phyloP scores from a whole-genome alignment of 1,139 yeast species.

The Pichia terricola region DNA sequence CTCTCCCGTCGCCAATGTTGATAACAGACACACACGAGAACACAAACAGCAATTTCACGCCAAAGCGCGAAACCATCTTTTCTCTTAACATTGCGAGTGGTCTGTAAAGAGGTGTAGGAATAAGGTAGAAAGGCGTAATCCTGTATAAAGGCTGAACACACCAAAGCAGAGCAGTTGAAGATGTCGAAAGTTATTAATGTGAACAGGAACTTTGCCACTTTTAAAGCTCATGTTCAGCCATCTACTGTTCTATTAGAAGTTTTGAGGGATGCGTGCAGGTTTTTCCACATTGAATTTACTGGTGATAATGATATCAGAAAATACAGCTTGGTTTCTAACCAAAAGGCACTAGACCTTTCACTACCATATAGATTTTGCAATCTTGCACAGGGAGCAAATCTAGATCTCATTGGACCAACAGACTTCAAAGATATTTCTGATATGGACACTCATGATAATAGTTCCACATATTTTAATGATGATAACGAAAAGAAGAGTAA shows the following conservation, averaged over 20 bases:
- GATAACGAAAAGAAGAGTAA: neutral
- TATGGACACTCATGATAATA: too few species aligned
- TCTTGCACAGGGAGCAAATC: constrained; percentile 23
- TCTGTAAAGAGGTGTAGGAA: too few species aligned
- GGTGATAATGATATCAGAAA: neutral
- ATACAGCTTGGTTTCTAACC: neutral
- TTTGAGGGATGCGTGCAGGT: constrained; percentile 5
- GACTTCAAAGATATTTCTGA: constrained; percentile 5
- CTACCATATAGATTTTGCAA: constrained; percentile 23
- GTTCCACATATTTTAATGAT: constrained; percentile 16
- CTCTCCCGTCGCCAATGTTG: too few species aligned
- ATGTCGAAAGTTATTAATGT: neutral
- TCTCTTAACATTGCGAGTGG: too few species aligned
- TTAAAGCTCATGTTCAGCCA: constrained; percentile 4
- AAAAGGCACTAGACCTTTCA: constrained; percentile 16
- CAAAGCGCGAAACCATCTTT: too few species aligned
- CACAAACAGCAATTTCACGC: too few species aligned
- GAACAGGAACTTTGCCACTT: constrained; percentile 2
- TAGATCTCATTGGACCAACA: constrained; percentile 18
- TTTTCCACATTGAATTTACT: constrained; percentile 6
- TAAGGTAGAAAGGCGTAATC: too few species aligned
- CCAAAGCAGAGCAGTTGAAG: too few species aligned
- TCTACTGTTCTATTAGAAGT: constrained; percentile 5
- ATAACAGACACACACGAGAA: too few species aligned
- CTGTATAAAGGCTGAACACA: too few species aligned